Conservation (phyloP, 1,284 basidiomycete species). For the Mrakiaceae sp. region DNA sequence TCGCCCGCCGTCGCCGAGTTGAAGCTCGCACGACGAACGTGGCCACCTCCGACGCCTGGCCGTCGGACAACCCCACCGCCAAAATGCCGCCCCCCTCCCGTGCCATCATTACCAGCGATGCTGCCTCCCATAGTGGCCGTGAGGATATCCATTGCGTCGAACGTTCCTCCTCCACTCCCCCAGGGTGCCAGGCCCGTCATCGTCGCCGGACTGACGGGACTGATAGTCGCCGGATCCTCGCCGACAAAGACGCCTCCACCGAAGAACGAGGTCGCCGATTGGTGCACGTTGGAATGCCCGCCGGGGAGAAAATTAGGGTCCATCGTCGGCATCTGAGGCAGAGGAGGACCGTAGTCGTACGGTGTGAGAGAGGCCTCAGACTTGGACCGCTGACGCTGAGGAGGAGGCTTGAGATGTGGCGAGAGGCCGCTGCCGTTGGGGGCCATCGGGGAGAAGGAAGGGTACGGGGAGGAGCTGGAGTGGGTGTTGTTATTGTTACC, state of each 20-base stretch:
- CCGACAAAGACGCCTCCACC: background rate
- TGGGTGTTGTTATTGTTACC: background rate
- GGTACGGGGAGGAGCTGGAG: too few species aligned
- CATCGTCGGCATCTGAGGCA: constrained; percentile 12
- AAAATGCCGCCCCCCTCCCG: background rate
- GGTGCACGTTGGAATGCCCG: background rate
- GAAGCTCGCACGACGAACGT: background rate
- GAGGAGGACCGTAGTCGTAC: constrained; percentile 10
- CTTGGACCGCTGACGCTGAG: constrained; percentile 9
- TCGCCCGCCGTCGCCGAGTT: too few species aligned
- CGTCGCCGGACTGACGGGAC: background rate
- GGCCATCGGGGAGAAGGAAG: background rate
- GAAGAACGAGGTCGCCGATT: background rate
- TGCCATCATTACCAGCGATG: background rate
- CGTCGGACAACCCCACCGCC: background rate
- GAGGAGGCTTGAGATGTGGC: constrained; percentile 7
- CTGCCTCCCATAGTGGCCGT: background rate
- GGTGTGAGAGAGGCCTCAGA: constrained; percentile 12
- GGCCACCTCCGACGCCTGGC: background rate
- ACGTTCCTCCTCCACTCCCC: background rate
- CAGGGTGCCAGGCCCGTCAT: too few species aligned
- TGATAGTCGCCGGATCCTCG: background rate
- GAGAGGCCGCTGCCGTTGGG: background rate
- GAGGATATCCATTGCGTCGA: background rate
- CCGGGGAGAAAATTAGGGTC: constrained; percentile 7